Percentiles rank a stretch among this genome's conserved stretches.
Evolutionary conservation across 192 early-diverging fungal genomes (phyloP).

Genomic region (Chytriomyces sp.): DNA sequence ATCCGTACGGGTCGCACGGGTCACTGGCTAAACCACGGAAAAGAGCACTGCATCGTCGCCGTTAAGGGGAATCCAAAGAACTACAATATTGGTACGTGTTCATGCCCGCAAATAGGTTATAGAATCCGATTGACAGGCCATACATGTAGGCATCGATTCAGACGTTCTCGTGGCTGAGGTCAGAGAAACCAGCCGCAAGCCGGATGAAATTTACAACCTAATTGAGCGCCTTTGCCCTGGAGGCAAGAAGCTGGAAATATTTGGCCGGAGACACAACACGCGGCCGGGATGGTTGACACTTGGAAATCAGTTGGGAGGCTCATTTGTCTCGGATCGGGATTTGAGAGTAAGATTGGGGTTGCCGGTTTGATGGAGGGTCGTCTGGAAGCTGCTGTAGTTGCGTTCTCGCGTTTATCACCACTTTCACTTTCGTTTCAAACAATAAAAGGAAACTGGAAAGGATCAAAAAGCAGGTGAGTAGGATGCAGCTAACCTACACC

Average conservation of each 20-base stretch:
- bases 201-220: slow-evolving; percentile 63
- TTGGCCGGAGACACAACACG: slow-evolving; percentile 63
- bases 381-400: too few relatives aligned
- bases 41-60: slow-evolving; percentile 67
- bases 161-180: slow-evolving; percentile 65
- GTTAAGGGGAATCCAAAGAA: slow-evolving; percentile 51
- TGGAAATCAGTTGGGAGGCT: slow-evolving; percentile 65
- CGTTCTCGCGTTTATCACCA: too few relatives aligned
- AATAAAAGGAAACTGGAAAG: too few relatives aligned
- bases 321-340: slow-evolving; percentile 53
- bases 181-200: slow-evolving; percentile 43
- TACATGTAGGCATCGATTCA: slow-evolving; percentile 49
- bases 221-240: slow-evolving; percentile 62
- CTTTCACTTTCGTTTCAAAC: too few relatives aligned
- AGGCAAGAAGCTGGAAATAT: slow-evolving; percentile 63
- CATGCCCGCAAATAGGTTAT: neutral
- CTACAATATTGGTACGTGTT: slow-evolving; percentile 22
- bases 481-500: too few relatives aligned
- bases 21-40: slow-evolving; percentile 70
- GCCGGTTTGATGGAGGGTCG: too few relatives aligned
- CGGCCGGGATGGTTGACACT: slow-evolving; percentile 65
- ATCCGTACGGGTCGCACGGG: slow-evolving; percentile 67
- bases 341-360: slow-evolving; percentile 35
- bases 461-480: too few relatives aligned
- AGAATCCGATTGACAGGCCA: neutral